Conservation (phyloP, 1,284 basidiomycete species). For the Heimioporus retisporus region DNA sequence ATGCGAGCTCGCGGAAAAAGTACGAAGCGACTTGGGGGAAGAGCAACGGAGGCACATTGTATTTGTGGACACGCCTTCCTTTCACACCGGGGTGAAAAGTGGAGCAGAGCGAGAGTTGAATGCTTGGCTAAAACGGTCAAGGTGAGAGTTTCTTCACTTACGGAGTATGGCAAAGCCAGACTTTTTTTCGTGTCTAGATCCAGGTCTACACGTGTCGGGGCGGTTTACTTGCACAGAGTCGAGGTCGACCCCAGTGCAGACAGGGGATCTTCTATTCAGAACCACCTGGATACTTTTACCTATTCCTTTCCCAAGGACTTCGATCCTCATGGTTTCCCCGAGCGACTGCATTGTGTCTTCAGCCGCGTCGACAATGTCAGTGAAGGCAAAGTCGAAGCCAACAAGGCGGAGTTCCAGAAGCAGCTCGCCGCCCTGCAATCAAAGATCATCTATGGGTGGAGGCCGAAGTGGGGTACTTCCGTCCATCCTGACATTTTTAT, state of each 20-base stretch:
- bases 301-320: constrained; percentile 13
- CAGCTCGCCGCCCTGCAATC: no score
- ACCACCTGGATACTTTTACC: constrained; percentile 23
- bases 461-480: no score
- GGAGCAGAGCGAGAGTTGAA: not conserved
- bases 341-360: no score
- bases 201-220: constrained; percentile 24
- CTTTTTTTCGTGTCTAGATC: constrained; percentile 5
- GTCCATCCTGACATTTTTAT: no score
- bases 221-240: constrained; percentile 29
- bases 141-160: constrained; percentile 13
- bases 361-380: no score
- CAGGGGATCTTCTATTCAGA: constrained; percentile 7
- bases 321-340: no score
- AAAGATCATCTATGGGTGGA: no score
- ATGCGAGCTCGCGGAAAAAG: constrained; percentile 21
- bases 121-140: constrained; percentile 19
- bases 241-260: constrained; percentile 9
- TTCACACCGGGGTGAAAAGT: not conserved
- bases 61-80: constrained; percentile 33
- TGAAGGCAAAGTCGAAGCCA: no score
- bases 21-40: not conserved
- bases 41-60: constrained; percentile 23
- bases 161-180: not conserved
- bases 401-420: no score